Conservation (phyloP, 192 early-diverging fungal species). For the Podochytrium sp. region DNA sequence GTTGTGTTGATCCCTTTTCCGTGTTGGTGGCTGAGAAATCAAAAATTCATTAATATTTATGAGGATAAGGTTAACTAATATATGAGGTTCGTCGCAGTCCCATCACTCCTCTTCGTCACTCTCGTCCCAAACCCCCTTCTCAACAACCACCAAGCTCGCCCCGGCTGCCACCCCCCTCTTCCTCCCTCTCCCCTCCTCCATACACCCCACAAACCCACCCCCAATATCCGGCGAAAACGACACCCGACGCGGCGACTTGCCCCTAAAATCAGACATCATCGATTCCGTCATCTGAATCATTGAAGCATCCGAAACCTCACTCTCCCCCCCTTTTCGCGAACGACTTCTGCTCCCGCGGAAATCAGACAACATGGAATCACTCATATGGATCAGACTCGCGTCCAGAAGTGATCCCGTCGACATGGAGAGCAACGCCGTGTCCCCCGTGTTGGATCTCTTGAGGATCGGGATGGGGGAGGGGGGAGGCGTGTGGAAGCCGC, state of each 20-base stretch:
- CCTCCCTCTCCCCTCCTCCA: background rate
- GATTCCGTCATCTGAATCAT: background rate
- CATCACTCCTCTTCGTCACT: background rate
- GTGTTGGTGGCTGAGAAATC: background rate
- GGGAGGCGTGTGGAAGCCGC: background rate
- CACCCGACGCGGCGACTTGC: background rate
- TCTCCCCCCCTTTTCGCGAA: too few relatives aligned
- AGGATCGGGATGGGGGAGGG: conserved; percentile 10
- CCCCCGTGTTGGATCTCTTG: background rate
- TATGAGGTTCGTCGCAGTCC: conserved; percentile 12
- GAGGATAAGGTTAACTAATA: background rate
- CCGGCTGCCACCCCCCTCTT: background rate
- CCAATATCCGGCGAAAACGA: background rate
- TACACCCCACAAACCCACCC: background rate
- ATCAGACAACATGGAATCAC: background rate
- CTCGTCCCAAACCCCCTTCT: background rate
- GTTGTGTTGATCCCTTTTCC: background rate
- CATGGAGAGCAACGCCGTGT: background rate
- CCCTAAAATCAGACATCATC: background rate
- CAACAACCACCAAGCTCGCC: conserved; percentile 11
- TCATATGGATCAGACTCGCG: background rate
- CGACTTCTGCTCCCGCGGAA: too few relatives aligned
- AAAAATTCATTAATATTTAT: background rate
- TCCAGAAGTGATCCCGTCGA: background rate
- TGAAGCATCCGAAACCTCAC: background rate